Evolutionary conservation across 2,329 filamentous ascomycete genomes (phyloP).

Genomic region (Drechslera avenae): DNA sequence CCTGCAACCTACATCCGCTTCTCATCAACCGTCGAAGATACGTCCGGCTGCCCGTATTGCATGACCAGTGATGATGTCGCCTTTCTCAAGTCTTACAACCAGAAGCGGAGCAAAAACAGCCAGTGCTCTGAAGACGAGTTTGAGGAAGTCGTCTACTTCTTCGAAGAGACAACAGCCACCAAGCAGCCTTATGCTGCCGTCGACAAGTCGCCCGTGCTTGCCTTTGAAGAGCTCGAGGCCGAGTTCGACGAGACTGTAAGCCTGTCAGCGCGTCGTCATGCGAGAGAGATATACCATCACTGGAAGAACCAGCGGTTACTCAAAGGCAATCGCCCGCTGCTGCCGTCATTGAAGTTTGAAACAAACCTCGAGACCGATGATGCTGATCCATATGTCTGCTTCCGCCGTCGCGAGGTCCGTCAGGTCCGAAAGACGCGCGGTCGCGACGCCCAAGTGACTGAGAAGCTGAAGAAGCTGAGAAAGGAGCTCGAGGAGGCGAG

Average conservation of each 20-base stretch:
- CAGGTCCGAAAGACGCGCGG: conserved; percentile 94
- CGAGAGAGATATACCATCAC: conserved; percentile 84
- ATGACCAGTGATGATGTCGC: conserved; percentile 90
- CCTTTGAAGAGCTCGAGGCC: conserved; percentile 64
- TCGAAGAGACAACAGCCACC: conserved; percentile 81
- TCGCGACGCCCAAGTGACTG: conserved; percentile 89
- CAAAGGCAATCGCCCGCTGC: conserved; percentile 72
- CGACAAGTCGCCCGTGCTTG: conserved; percentile 80
- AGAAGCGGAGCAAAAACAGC: conserved; percentile 66
- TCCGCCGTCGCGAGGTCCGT: conserved; percentile 90
- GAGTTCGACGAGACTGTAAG: conserved; percentile 66
- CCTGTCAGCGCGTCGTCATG: conserved; percentile 61
- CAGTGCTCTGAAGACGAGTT: conserved; percentile 88
- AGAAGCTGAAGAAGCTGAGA: conserved; percentile 90
- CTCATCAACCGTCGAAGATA: conserved; percentile 97
- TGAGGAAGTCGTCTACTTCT: conserved; percentile 92
- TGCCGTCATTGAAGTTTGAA: conserved; percentile 87
- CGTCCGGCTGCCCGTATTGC: conserved; percentile 87
- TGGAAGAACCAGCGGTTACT: conserved; percentile 77
- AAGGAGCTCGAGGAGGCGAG: conserved; percentile 90
- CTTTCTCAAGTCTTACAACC: conserved; percentile 83
- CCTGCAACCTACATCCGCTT: conserved; percentile 95
- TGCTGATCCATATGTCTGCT: conserved; percentile 96
- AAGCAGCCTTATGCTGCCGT: conserved; percentile 89
- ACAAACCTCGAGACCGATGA: conserved; percentile 94